Conservation (phyloP, 1,139 yeast species). For the Diutina ranongensis region DNA sequence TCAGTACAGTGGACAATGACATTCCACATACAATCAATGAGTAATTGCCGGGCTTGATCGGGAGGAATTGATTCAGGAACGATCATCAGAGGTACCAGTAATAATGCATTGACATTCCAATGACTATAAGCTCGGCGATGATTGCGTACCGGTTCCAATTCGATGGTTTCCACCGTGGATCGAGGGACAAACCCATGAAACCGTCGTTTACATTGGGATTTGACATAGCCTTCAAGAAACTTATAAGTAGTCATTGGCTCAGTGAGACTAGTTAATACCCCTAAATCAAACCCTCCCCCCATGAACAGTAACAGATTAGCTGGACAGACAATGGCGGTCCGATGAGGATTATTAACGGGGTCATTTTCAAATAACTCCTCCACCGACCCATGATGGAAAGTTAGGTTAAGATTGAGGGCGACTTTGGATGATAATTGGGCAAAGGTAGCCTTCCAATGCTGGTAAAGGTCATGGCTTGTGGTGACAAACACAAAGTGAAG, state of each 20-base stretch:
- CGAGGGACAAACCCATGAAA: slow-evolving; percentile 14
- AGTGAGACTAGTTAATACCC: slow-evolving; percentile 13
- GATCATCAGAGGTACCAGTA: slow-evolving; percentile 11
- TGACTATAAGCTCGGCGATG: slow-evolving; percentile 9
- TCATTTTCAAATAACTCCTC: background rate
- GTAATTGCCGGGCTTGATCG: background rate
- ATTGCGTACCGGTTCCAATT: slow-evolving; percentile 9
- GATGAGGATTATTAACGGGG: background rate
- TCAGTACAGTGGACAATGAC: slow-evolving; percentile 9
- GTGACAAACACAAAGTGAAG: slow-evolving; percentile 7
- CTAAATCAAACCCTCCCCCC: slow-evolving; percentile 21
- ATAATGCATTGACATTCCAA: slow-evolving; percentile 6
- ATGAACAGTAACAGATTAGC: slow-evolving; percentile 17
- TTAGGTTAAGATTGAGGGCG: background rate
- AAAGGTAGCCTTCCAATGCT: background rate
- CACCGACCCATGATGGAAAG: background rate
- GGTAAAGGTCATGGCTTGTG: background rate
- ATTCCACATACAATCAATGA: slow-evolving; percentile 17
- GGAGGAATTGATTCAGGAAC: slow-evolving; percentile 10
- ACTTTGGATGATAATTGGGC: background rate
- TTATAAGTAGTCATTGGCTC: slow-evolving; percentile 9
- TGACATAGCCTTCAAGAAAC: slow-evolving; percentile 12
- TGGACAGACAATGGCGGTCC: slow-evolving; percentile 14
- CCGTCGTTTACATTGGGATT: slow-evolving; percentile 10
- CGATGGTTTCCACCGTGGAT: slow-evolving; percentile 12